phyloP scores from a whole-genome alignment of 2,329 filamentous ascomycete species.

The Fusarium sp. region DNA sequence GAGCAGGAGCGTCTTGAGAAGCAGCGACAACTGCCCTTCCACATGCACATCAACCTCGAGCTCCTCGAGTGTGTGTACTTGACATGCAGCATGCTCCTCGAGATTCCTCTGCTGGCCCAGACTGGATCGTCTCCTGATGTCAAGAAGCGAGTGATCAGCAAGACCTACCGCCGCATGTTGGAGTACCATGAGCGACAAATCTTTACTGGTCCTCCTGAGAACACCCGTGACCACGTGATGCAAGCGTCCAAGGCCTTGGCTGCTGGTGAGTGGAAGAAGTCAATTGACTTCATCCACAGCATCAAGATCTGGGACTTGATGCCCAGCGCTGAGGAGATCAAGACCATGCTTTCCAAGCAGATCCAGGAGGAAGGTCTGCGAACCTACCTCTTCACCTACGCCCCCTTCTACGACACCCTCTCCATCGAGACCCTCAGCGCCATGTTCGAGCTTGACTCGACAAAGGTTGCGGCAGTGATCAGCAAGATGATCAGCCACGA shows the following conservation, averaged over 20 bases:
- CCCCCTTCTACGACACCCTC: constrained; percentile 98
- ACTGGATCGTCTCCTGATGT: constrained; percentile 96
- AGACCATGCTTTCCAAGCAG: constrained; percentile 95
- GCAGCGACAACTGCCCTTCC: constrained; percentile 97
- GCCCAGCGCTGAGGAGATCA: constrained; percentile 90
- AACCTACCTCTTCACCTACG: constrained; percentile 99
- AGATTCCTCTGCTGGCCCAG: constrained; percentile 96
- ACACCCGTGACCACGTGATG: constrained; percentile 99
- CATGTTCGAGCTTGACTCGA: constrained; percentile 94
- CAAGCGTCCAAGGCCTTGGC: constrained; percentile 97
- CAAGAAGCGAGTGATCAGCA: constrained; percentile 97
- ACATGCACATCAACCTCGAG: constrained; percentile 99
- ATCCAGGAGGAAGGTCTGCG: constrained; percentile 98
- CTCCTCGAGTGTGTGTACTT: constrained; percentile 98
- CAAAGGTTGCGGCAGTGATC: constrained; percentile 93
- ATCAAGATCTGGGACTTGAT: constrained; percentile 99
- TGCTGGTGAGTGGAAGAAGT: constrained; percentile 98
- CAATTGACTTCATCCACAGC: constrained; percentile 88
- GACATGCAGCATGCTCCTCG: constrained; percentile 98
- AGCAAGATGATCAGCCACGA: constrained; percentile 99
- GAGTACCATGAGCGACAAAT: constrained; percentile 99
- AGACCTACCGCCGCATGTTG: constrained; percentile 98
- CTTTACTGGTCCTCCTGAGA: constrained; percentile 97
- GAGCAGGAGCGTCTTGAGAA: constrained; percentile 98
- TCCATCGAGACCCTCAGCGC: constrained; percentile 81